phyloP scores from a whole-genome alignment of 495 filamentous ascomycete species.

The Coniosporium apollinis region DNA sequence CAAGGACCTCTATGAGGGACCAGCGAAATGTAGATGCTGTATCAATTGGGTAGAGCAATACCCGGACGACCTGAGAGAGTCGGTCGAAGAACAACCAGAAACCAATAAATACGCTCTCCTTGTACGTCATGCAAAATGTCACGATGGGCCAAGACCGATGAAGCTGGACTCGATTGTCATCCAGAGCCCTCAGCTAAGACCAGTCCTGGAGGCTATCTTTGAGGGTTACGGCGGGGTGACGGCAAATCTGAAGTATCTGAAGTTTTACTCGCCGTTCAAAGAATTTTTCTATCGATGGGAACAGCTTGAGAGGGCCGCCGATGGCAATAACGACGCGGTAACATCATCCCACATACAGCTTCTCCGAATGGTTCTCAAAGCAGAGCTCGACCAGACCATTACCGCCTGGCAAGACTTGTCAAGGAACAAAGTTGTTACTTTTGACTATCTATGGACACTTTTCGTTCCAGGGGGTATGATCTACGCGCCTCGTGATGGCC shows the following conservation, averaged over 20 bases:
- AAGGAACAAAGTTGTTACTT: not conserved
- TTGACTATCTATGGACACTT: slow-evolving; percentile 1
- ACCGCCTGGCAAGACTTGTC: not conserved
- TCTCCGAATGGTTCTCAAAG: not conserved
- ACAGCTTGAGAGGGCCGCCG: not conserved
- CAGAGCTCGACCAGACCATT: not conserved
- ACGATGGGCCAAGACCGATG: not conserved
- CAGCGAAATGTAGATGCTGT: too few species aligned
- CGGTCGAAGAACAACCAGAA: not conserved
- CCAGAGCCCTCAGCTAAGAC: not conserved
- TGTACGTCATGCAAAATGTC: not conserved
- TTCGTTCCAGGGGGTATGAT: not conserved
- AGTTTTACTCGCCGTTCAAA: not conserved
- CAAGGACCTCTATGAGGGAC: too few species aligned
- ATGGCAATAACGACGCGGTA: not conserved
- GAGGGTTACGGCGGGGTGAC: not conserved
- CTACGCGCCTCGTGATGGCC: not conserved
- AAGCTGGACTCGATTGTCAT: not conserved
- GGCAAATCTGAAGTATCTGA: not conserved
- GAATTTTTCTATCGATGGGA: slow-evolving; percentile 1
- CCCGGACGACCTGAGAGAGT: not conserved
- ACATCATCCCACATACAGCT: not conserved
- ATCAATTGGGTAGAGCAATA: not conserved
- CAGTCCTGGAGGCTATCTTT: not conserved
- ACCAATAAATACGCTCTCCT: slow-evolving; percentile 1